Evolutionary conservation across 352 stramenopile species (phyloP).

Genomic region (Phytophthora pluvialis): DNA sequence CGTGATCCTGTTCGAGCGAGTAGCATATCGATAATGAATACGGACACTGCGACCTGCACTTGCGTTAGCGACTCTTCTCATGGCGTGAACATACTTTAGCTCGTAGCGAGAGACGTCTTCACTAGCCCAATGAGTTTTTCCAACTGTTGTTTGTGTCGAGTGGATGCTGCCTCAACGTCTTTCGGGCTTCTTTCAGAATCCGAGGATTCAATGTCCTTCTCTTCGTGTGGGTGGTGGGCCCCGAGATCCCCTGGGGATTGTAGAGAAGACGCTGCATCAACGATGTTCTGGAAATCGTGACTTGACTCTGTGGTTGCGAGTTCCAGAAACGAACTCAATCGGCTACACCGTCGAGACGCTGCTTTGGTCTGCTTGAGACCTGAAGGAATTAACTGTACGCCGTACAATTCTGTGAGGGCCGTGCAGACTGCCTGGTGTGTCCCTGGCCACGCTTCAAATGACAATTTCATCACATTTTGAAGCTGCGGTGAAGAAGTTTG

Average conservation of each 20-base stretch:
- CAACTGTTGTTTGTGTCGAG: constrained; percentile 52
- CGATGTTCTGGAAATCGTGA: constrained; percentile 10
- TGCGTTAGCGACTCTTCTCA: no score
- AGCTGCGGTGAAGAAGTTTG: neutral
- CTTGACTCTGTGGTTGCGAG: constrained; percentile 12
- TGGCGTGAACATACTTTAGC: neutral
- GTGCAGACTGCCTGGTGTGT: constrained; percentile 6
- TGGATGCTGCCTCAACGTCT: constrained; percentile 7
- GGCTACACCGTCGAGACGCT: neutral
- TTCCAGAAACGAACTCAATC: constrained; percentile 23
- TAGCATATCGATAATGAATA: neutral
- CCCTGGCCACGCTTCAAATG: constrained; percentile 23
- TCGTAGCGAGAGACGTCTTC: constrained; percentile 37
- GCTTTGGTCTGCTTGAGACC: neutral
- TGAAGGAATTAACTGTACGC: constrained; percentile 2
- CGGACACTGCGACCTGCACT: neutral
- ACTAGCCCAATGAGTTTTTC: constrained; percentile 65
- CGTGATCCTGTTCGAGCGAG: no score
- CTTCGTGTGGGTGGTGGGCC: constrained; percentile 7
- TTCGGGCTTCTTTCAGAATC: neutral
- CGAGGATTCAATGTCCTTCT: neutral
- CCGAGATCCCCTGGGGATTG: neutral
- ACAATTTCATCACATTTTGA: neutral
- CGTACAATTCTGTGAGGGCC: constrained; percentile 30
- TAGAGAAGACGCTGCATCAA: neutral